A percentile compares a stretch with the other conserved stretches of the same genome.
phyloP scores from a whole-genome alignment of 495 filamentous ascomycete genomes.

The Aspergillus asperescens region DNA sequence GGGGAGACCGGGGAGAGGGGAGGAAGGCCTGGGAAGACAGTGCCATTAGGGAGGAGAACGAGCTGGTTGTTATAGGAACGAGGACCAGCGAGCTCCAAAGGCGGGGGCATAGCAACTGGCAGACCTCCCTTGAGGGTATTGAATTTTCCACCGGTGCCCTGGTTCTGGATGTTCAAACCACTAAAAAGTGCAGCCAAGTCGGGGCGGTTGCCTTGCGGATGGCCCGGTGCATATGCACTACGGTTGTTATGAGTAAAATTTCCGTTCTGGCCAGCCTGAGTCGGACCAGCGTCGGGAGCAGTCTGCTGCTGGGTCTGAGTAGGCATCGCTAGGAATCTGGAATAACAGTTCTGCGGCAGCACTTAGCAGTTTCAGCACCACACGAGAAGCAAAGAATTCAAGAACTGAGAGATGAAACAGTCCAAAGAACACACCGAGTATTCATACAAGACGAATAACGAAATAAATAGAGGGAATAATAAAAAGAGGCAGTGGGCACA shows the following conservation, averaged over 20 bases:
- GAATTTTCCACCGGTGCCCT: constrained; percentile 25
- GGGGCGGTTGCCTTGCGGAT: constrained; percentile 17
- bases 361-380: constrained; percentile 1
- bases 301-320: constrained; percentile 12
- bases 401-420: not conserved
- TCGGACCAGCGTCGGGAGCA: constrained; percentile 34
- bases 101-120: constrained; percentile 24
- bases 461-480: not conserved
- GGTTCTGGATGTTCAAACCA: constrained; percentile 25
- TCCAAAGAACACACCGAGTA: not conserved
- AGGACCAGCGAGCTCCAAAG: constrained; percentile 25
- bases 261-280: constrained; percentile 17
- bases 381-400: not conserved
- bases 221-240: not conserved
- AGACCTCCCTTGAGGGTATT: constrained; percentile 21
- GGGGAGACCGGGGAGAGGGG: constrained; percentile 25
- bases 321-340: constrained; percentile 30
- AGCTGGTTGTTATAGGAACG: constrained; percentile 30
- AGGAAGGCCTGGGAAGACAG: constrained; percentile 24
- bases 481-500: too few relatives aligned
- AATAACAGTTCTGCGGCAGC: constrained; percentile 6
- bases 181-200: constrained; percentile 21
- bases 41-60: constrained; percentile 27
- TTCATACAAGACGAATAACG: not conserved
- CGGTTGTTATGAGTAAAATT: constrained; percentile 20